Percentiles rank a stretch among this genome's conserved stretches.
Evolutionary conservation across 2,329 filamentous ascomycete genomes (phyloP).

Genomic region (Zopfia rhizophila): DNA sequence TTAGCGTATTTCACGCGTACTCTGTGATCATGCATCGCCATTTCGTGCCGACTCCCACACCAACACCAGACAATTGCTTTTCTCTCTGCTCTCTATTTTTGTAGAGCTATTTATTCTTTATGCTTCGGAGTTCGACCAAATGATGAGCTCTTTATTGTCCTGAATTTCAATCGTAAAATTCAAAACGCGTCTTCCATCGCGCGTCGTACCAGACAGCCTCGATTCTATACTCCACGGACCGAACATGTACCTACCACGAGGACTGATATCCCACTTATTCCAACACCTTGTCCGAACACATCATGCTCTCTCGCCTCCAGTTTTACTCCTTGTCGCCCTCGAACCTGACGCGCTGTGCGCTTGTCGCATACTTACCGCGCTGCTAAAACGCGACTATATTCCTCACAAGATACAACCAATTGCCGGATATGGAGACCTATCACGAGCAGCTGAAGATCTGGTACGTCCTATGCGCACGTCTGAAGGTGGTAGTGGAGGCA

Average conservation of each 20-base stretch:
- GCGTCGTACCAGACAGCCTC: slow-evolving; percentile 27
- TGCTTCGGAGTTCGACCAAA: slow-evolving; percentile 20
- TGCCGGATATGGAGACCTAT: slow-evolving; percentile 88
- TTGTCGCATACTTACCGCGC: slow-evolving; percentile 88
- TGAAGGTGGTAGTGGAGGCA: slow-evolving; percentile 83
- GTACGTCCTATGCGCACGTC: slow-evolving; percentile 87
- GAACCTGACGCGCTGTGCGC: slow-evolving; percentile 96
- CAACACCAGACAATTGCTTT: slow-evolving; percentile 35
- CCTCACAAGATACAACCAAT: slow-evolving; percentile 97
- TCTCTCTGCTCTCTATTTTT: slow-evolving; percentile 23
- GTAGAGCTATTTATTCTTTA: slow-evolving; percentile 30
- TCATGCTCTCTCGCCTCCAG: slow-evolving; percentile 89
- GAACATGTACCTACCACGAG: slow-evolving; percentile 91
- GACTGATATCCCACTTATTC: slow-evolving; percentile 90
- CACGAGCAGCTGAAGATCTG: slow-evolving; percentile 79
- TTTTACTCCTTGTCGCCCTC: slow-evolving; percentile 90
- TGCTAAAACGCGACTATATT: slow-evolving; percentile 98
- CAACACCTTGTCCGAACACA: slow-evolving; percentile 85
- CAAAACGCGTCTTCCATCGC: slow-evolving; percentile 39
- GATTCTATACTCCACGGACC: slow-evolving; percentile 17
- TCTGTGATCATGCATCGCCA: slow-evolving; percentile 27
- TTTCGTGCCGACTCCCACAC: slow-evolving; percentile 35
- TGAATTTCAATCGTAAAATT: slow-evolving; percentile 24
- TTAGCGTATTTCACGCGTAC: slow-evolving; percentile 29
- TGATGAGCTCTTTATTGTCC: slow-evolving; percentile 28